Conservation (phyloP, 2,329 filamentous ascomycete genomes). For the Cladobotryum protrusum region DNA sequence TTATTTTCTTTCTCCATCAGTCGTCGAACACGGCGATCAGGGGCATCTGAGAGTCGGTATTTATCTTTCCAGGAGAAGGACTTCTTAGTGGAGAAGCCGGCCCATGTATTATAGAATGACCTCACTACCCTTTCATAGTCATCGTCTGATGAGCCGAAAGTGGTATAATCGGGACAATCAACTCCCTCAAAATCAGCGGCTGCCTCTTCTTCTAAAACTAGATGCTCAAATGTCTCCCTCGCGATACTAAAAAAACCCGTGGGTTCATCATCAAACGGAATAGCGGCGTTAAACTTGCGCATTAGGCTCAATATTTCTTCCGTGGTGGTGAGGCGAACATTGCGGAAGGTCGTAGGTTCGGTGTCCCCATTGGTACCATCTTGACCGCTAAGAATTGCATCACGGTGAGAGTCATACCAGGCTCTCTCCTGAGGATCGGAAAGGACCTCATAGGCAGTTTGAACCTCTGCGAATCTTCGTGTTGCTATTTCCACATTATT, state of each 20-base stretch:
- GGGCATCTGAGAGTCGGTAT: slow-evolving; percentile 77
- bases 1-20: slow-evolving; percentile 95
- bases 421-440: slow-evolving; percentile 92
- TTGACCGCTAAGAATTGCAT: slow-evolving; percentile 69
- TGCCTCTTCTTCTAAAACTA: slow-evolving; percentile 73
- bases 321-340: slow-evolving; percentile 70
- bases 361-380: slow-evolving; percentile 39
- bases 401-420: slow-evolving; percentile 95
- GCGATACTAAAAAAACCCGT: slow-evolving; percentile 81
- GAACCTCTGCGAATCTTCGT: slow-evolving; percentile 80
- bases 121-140: slow-evolving; percentile 70
- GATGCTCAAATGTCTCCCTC: slow-evolving; percentile 67
- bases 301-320: slow-evolving; percentile 75
- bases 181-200: slow-evolving; percentile 64
- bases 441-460: slow-evolving; percentile 90
- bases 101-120: slow-evolving; percentile 77
- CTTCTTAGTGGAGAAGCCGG: slow-evolving; percentile 75
- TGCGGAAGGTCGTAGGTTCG: slow-evolving; percentile 55
- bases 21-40: slow-evolving; percentile 74
- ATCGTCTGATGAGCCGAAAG: slow-evolving; percentile 74
- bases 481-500: slow-evolving; percentile 80
- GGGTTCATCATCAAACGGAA: slow-evolving; percentile 74
- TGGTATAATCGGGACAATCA: slow-evolving; percentile 62
- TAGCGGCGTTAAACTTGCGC: slow-evolving; percentile 68
- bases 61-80: slow-evolving; percentile 85